These are phyloP conservation scores for Petunia hybrid DNA, from an alignment of 305 asterid species.

Conservation along the genomic window DNA sequence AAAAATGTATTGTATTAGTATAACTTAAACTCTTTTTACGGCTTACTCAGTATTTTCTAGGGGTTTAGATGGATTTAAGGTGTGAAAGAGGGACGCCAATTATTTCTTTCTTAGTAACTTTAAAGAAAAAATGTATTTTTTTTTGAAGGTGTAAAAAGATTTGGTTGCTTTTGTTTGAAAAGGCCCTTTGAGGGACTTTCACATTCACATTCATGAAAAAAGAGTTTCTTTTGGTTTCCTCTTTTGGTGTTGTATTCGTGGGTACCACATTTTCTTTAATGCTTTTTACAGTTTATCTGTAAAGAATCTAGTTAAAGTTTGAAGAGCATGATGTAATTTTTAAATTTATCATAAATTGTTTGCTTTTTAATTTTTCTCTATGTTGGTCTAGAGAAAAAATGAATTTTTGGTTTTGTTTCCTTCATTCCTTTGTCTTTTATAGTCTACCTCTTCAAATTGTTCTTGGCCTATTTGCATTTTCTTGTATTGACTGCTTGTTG, in stretches of 20 bases:
- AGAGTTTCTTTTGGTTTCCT: slow-evolving; percentile 8
- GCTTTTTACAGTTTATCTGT: background rate
- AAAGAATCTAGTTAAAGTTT: background rate
- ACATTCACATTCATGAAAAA: slow-evolving; percentile 34
- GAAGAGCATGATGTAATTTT: background rate
- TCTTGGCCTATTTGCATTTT: background rate
- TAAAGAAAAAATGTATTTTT: background rate
- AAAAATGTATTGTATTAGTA: no score
- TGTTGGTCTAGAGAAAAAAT: background rate
- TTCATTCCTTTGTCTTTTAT: background rate
- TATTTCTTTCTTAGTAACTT: background rate
- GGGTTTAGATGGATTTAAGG: background rate
- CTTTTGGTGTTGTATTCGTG: slow-evolving; percentile 25
- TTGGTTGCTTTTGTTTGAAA: slow-evolving; percentile 38
- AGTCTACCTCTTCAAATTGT: background rate
- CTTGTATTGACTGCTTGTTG: background rate
- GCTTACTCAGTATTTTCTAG: background rate
- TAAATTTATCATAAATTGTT: background rate
- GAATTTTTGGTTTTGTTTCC: background rate
- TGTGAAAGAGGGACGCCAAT: background rate
- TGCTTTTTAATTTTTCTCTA: slow-evolving; percentile 16
- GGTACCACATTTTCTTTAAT: background rate
- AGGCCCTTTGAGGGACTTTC: slow-evolving; percentile 29
- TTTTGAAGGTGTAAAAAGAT: slow-evolving; percentile 23
- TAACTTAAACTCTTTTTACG: background rate